Percentiles rank a stretch among this genome's conserved stretches.
Evolutionary conservation across 306 rosid species (phyloP).

Genomic region (Dalbergia cochinchinensis): DNA sequence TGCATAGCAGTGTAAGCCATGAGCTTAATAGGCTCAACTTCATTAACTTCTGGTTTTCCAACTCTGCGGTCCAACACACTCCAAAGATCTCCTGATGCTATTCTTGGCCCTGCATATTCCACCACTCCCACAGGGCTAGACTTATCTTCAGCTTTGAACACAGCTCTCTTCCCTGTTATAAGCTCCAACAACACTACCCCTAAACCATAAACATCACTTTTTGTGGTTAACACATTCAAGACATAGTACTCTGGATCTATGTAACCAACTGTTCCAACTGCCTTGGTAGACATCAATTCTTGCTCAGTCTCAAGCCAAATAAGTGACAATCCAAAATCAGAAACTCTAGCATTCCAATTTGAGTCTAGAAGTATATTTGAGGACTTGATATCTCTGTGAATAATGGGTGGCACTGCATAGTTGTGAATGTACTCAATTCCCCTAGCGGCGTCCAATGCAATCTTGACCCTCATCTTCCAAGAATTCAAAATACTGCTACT

Average conservation of each 20-base stretch:
- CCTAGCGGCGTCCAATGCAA: constrained; percentile 60
- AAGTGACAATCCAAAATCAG: constrained; percentile 58
- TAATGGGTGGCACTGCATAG: constrained; percentile 59
- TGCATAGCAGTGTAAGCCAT: constrained; percentile 60
- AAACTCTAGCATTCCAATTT: constrained; percentile 61
- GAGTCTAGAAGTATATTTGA: constrained; percentile 59
- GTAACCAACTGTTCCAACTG: constrained; percentile 62
- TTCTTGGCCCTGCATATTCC: constrained; percentile 50
- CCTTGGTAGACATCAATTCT: constrained; percentile 33
- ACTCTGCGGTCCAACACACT: constrained; percentile 56
- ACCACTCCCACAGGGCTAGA: constrained; percentile 47
- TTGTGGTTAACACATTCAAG: constrained; percentile 54
- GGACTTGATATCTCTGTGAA: constrained; percentile 61
- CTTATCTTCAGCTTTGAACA: constrained; percentile 46
- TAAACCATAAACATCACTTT: constrained; percentile 63
- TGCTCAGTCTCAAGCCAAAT: constrained; percentile 42
- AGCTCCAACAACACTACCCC: constrained; percentile 65
- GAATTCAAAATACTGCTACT: constrained; percentile 49
- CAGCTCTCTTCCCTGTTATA: constrained; percentile 59
- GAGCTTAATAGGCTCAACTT: constrained; percentile 52
- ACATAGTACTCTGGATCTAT: constrained; percentile 67
- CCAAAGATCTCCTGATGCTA: constrained; percentile 54
- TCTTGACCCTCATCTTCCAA: constrained; percentile 58
- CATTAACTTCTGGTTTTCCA: constrained; percentile 57
- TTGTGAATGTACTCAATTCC: constrained; percentile 62